Evolutionary conservation across 2,329 filamentous ascomycete genomes (phyloP).

Genomic region (Sporothrix curviconia): DNA sequence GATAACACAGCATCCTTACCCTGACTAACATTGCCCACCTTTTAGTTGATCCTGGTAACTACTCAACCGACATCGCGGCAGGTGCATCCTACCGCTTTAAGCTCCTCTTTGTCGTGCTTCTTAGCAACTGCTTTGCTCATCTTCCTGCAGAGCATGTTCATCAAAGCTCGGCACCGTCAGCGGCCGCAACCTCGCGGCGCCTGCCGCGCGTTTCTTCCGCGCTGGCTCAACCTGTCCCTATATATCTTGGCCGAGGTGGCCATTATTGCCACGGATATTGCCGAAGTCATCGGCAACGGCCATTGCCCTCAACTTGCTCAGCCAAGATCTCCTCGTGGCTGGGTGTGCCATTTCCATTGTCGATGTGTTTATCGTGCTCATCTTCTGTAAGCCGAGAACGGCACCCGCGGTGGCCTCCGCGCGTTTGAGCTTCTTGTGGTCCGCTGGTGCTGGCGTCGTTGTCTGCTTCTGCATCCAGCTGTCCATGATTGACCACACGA

Average conservation of each 20-base stretch:
- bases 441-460: constrained; percentile 60
- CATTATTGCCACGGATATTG: constrained; percentile 66
- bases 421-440: constrained; percentile 61
- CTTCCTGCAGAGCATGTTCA: constrained; percentile 60
- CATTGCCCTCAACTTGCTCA: constrained; percentile 63
- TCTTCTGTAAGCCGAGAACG: constrained; percentile 53
- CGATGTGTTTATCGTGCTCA: constrained; percentile 60
- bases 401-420: constrained; percentile 52
- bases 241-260: constrained; percentile 58
- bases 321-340: constrained; percentile 55
- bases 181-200: constrained; percentile 61
- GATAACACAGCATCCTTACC: background rate
- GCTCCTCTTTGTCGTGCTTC: constrained; percentile 61
- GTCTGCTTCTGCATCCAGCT: constrained; percentile 66
- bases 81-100: constrained; percentile 59
- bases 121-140: constrained; percentile 67
- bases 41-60: constrained; percentile 58
- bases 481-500: constrained; percentile 52
- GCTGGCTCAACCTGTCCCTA: constrained; percentile 56
- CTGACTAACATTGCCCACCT: background rate
- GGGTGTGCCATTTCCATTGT: constrained; percentile 62
- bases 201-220: constrained; percentile 57
- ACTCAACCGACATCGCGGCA: constrained; percentile 59
- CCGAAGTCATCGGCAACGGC: constrained; percentile 67
- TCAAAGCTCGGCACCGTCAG: constrained; percentile 65